Conservation (phyloP, 495 filamentous ascomycete genomes). For the Xanthoparmelia taractica region DNA sequence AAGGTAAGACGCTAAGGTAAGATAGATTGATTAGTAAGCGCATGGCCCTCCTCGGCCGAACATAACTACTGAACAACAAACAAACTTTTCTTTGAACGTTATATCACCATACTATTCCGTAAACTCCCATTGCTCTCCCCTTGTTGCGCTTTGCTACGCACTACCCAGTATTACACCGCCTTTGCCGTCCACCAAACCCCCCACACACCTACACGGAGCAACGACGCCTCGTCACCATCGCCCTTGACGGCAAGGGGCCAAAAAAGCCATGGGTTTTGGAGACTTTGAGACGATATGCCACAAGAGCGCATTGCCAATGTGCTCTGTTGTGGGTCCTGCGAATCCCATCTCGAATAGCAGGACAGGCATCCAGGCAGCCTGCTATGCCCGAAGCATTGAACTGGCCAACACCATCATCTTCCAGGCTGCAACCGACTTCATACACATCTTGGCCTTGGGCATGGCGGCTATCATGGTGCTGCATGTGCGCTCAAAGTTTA, state of each 20-base stretch:
- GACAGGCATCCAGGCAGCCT: constrained; percentile 77
- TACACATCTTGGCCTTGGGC: constrained; percentile 82
- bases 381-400: constrained; percentile 92
- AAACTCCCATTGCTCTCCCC: constrained; percentile 4
- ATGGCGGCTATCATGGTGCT: constrained; percentile 98
- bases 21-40: not conserved
- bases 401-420: constrained; percentile 98
- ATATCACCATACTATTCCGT: not conserved
- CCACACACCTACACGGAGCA: constrained; percentile 4
- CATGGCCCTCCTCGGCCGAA: not conserved
- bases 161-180: constrained; percentile 1
- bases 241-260: constrained; percentile 3
- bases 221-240: constrained; percentile 20
- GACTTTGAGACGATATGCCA: constrained; percentile 82
- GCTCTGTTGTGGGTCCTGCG: constrained; percentile 68
- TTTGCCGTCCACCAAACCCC: constrained; percentile 6
- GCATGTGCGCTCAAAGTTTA: constrained; percentile 95
- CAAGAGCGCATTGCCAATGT: constrained; percentile 78
- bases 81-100: not conserved
- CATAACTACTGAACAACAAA: not conserved
- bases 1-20: not conserved
- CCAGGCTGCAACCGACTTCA: constrained; percentile 79
- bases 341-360: constrained; percentile 51
- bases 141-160: constrained; percentile 1
- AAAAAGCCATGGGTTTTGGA: constrained; percentile 73